phyloP scores from a whole-genome alignment of 805 yeast species.

The Cyberlindnera mrakii region DNA sequence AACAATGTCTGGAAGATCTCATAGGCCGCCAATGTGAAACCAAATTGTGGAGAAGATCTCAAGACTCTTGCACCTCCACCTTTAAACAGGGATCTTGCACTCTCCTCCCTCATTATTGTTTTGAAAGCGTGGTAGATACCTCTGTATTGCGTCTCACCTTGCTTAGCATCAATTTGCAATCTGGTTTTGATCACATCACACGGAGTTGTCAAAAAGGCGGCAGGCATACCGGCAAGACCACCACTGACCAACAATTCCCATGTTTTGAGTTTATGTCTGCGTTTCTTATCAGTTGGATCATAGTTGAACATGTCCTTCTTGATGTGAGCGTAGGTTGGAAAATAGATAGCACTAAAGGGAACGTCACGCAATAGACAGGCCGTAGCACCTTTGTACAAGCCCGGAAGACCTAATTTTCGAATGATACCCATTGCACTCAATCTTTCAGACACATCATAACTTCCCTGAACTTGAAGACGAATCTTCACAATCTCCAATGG shows the following conservation, averaged over 20 bases:
- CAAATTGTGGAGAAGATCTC: conserved; percentile 96
- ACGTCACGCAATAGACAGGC: conserved; percentile 94
- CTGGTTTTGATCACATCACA: conserved; percentile 96
- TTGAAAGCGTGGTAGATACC: conserved; percentile 75
- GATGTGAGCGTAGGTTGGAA: conserved; percentile 93
- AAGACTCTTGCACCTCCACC: conserved; percentile 94
- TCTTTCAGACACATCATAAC: conserved; percentile 31
- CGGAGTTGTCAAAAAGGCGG: conserved; percentile 94
- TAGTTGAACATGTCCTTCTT: conserved; percentile 77
- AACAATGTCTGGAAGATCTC: conserved; percentile 77
- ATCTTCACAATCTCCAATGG: conserved; percentile 95
- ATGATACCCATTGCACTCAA: conserved; percentile 60
- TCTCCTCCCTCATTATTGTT: conserved; percentile 76
- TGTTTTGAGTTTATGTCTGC: conserved; percentile 57
- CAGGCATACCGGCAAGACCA: conserved; percentile 96
- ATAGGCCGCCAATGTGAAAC: conserved; percentile 95
- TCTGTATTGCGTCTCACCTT: conserved; percentile 69
- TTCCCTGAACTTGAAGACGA: conserved; percentile 91
- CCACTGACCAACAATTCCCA: conserved; percentile 86
- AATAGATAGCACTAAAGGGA: conserved; percentile 93
- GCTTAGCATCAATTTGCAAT: conserved; percentile 75
- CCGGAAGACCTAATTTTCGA: conserved; percentile 71
- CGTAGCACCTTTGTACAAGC: conserved; percentile 84
- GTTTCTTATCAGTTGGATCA: conserved; percentile 61
- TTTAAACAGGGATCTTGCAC: conserved; percentile 81